Evolutionary conservation across 768 basidiomycete species (phyloP).

Genomic region (Psilocybe cyanescens): DNA sequence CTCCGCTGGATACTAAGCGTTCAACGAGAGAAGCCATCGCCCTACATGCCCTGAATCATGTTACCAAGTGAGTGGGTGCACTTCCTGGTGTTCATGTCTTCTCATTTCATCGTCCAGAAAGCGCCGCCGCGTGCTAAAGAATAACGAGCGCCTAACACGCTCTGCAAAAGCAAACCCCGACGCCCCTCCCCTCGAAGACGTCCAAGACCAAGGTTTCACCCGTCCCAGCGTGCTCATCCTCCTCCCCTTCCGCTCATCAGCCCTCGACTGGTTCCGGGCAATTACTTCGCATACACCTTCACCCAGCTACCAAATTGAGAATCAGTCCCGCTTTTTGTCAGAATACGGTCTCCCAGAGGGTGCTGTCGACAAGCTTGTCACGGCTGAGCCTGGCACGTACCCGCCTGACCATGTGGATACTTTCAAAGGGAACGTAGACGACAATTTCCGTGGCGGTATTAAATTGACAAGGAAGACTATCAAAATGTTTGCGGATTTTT

Average conservation of each 20-base stretch:
- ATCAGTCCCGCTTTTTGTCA: conserved; percentile 75
- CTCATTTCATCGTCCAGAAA: conserved; percentile 57
- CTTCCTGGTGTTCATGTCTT: neutral
- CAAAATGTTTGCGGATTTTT: conserved; percentile 91
- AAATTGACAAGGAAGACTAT: conserved; percentile 93
- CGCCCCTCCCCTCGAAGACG: conserved; percentile 65
- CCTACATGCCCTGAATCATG: conserved; percentile 87
- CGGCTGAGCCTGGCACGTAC: conserved; percentile 75
- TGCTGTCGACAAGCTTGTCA: conserved; percentile 77
- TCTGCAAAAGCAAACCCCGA: conserved; percentile 59
- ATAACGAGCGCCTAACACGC: conserved; percentile 89
- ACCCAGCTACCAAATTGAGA: conserved; percentile 83
- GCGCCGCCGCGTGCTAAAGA: conserved; percentile 86
- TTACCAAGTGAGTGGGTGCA: conserved; percentile 67
- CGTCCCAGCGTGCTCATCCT: conserved; percentile 93
- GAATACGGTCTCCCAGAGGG: conserved; percentile 87
- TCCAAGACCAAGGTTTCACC: conserved; percentile 97
- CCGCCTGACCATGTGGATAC: conserved; percentile 90
- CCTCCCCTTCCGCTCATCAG: conserved; percentile 91
- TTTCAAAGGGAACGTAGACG: conserved; percentile 97
- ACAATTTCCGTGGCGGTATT: conserved; percentile 90
- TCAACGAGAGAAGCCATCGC: conserved; percentile 68
- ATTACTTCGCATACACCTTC: conserved; percentile 77
- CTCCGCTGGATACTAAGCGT: conserved; percentile 67
- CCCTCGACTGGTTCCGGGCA: conserved; percentile 80